Base-by-base conservation (phyloP, 2,329 filamentous ascomycete genomes). In the Pseudogymnoascus sp. region DNA sequence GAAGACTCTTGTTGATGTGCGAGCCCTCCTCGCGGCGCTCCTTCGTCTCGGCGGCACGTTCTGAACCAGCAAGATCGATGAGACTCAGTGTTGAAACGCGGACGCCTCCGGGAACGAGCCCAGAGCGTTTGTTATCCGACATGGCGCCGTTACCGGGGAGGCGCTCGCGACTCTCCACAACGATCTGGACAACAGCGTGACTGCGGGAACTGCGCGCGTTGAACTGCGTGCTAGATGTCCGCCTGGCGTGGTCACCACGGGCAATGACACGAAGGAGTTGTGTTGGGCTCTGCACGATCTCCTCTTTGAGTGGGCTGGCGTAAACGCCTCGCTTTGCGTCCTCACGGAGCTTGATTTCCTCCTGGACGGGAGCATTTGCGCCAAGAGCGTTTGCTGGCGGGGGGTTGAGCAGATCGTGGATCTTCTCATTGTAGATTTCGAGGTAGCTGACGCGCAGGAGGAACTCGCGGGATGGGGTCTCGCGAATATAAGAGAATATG, bases 361-460 rank as follows among this genome's bases (percentile, higher is more conserved):
- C 95, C 67, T 93, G 89, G 65, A 82, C 81, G 38, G 80, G 78
- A 9, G 74, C 79, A 11, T 77, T 79, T 17, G 79, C 79, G 19
- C 83, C 86, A 17, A 80, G 72, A 4, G 81, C 84, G 42, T 77
- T 78, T 26, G 82, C 82, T 0, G 83, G 82, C 0, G 91, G 82
- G 74, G 91, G 88, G 67, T 89, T 93, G 50, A 99, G 80, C 60
- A 99, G 79, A 76, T 99, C 95, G 73, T 97, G 90, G 64, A 99
- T 97, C 76, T 86, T 96, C 74, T 99, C 95, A 72, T 99, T 99
- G 78, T 99, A 99, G 65, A 99, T 99, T 78, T 99, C 95, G 66
- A 99, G 82, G 73, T 99, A 99, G 80, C 93, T 97, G 73, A 99
- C 95, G 66, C 95, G 88, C 64, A 99, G 83, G 64, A 99, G 77